Evolutionary conservation across 371 early-diverging fungal species (phyloP).

Genomic region (Apophysomyces variabilis): DNA sequence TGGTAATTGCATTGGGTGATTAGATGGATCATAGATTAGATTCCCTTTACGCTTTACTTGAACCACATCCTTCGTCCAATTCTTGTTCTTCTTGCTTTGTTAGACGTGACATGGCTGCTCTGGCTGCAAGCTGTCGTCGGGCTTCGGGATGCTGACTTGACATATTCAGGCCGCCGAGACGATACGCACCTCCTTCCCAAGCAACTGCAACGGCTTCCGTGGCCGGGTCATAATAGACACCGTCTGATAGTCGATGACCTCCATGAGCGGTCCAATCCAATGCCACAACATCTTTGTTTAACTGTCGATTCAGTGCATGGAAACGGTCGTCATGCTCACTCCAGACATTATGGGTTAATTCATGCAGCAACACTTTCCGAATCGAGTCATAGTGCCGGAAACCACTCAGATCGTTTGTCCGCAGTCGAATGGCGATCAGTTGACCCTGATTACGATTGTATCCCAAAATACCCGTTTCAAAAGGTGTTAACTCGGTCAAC

Average conservation of each 20-base stretch:
- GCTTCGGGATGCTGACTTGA: constrained; percentile 15
- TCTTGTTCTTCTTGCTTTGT: constrained; percentile 57
- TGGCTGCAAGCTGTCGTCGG: constrained; percentile 37
- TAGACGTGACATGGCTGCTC: constrained; percentile 46
- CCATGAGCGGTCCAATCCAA: constrained; percentile 69
- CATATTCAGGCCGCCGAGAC: constrained; percentile 31
- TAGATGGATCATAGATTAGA: background rate
- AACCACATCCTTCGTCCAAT: constrained; percentile 57
- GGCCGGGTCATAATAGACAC: constrained; percentile 44
- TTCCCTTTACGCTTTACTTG: constrained; percentile 11
- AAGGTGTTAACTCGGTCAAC: constrained; percentile 83
- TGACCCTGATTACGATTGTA: constrained; percentile 88
- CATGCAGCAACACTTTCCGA: constrained; percentile 83
- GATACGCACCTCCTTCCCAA: constrained; percentile 41
- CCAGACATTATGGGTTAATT: constrained; percentile 89
- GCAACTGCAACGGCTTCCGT: constrained; percentile 28
- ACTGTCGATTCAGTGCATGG: constrained; percentile 77
- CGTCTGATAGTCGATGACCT: constrained; percentile 45
- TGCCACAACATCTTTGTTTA: constrained; percentile 73
- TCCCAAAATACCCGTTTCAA: constrained; percentile 80
- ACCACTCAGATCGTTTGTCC: constrained; percentile 87
- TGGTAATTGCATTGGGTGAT: background rate
- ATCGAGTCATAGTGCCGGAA: constrained; percentile 81
- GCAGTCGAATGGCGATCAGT: constrained; percentile 81
- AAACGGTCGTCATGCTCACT: constrained; percentile 83